Percentiles rank a stretch among this genome's conserved stretches.
phyloP scores from a whole-genome alignment of 2,329 filamentous ascomycete species.

The Myriosclerotinia duriaeana region DNA sequence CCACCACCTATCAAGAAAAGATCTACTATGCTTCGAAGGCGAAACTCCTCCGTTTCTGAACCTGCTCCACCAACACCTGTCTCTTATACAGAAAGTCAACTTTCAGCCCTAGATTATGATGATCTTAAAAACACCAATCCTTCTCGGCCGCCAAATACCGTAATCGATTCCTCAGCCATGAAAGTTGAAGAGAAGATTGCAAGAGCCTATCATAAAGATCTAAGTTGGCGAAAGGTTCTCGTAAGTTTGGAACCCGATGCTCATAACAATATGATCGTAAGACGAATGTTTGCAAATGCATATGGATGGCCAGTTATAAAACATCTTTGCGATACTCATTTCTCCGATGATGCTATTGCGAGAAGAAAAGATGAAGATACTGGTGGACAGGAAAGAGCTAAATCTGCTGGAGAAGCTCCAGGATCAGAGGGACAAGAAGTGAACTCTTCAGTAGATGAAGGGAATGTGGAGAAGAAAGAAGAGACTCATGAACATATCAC shows the following conservation, averaged over 20 bases:
- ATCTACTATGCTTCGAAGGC: slow-evolving; percentile 36
- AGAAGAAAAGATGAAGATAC: slow-evolving; percentile 67
- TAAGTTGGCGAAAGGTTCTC: slow-evolving; percentile 95
- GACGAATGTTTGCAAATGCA: slow-evolving; percentile 94
- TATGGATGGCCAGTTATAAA: slow-evolving; percentile 97
- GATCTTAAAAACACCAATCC: slow-evolving; percentile 51
- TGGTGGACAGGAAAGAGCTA: slow-evolving; percentile 66
- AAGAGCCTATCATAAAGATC: slow-evolving; percentile 84
- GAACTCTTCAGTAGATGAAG: slow-evolving; percentile 37
- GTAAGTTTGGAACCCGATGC: slow-evolving; percentile 95
- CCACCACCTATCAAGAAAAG: slow-evolving; percentile 67
- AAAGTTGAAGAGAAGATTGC: slow-evolving; percentile 98
- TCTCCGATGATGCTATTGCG: slow-evolving; percentile 70
- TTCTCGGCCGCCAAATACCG: slow-evolving; percentile 47
- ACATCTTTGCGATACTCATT: slow-evolving; percentile 92
- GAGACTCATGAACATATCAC: slow-evolving; percentile 32
- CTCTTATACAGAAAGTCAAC: slow-evolving; percentile 46
- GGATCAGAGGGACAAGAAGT: slow-evolving; percentile 67
- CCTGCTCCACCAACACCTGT: slow-evolving; percentile 30
- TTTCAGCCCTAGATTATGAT: slow-evolving; percentile 53
- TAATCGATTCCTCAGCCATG: slow-evolving; percentile 66
- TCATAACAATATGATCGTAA: slow-evolving; percentile 97
- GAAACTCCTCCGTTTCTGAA: slow-evolving; percentile 26
- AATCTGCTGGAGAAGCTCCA: slow-evolving; percentile 55
- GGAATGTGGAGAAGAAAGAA: background rate